Percentiles rank a stretch among this genome's conserved stretches.
phyloP scores from a whole-genome alignment of 2,329 filamentous ascomycete genomes.

The Trichoderma harzianum region DNA sequence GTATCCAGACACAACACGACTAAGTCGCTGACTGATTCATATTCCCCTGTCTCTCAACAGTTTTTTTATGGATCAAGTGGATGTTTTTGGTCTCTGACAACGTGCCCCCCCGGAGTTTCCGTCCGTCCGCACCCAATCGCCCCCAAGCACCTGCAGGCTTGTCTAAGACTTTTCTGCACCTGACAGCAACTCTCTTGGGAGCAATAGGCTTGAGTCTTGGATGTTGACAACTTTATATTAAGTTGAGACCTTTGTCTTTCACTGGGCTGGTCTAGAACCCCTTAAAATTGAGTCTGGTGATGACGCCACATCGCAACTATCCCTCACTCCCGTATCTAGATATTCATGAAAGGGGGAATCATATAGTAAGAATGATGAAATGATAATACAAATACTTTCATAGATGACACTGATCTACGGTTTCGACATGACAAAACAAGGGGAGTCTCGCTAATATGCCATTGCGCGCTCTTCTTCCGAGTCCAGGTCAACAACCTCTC shows the following conservation, averaged over 20 bases:
- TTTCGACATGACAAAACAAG: constrained; percentile 31
- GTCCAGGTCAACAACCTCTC: constrained; percentile 36
- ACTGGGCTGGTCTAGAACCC: not conserved
- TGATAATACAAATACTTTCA: constrained; percentile 11
- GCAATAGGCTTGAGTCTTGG: not conserved
- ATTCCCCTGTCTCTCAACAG: not conserved
- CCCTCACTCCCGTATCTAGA: not conserved
- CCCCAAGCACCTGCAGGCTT: not conserved
- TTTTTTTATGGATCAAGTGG: not conserved
- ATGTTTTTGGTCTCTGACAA: not conserved
- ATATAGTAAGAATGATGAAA: not conserved
- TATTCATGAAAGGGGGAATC: constrained; percentile 9
- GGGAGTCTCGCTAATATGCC: constrained; percentile 40
- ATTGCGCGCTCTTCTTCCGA: constrained; percentile 48
- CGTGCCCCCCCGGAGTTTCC: not conserved
- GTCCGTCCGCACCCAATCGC: not conserved
- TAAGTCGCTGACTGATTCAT: not conserved
- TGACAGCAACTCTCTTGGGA: not conserved
- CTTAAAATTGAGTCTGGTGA: not conserved
- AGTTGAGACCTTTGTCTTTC: not conserved
- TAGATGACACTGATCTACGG: not conserved
- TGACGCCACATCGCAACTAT: not conserved
- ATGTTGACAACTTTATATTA: not conserved
- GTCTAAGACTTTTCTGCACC: not conserved
- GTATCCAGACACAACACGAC: not conserved